Conservation (phyloP, 1,284 basidiomycete species). For the Marasmius oreades region DNA sequence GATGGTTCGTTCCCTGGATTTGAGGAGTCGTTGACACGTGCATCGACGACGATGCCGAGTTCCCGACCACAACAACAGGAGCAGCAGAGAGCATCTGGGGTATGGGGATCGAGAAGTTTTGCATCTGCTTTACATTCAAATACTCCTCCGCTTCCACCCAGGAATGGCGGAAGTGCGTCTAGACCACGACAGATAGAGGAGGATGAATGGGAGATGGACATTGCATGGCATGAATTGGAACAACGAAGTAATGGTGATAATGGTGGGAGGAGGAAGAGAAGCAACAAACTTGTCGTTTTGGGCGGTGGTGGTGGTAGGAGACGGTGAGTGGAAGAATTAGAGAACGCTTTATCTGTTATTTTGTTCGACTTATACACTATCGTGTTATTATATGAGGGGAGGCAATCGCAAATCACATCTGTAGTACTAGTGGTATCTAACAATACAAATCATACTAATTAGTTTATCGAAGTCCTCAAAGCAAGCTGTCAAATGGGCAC, state of each 20-base stretch:
- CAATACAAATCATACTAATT: too few species aligned
- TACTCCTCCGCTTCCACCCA: slow-evolving; percentile 19
- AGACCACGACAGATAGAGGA: slow-evolving; percentile 30
- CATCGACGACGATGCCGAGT: slow-evolving; percentile 11
- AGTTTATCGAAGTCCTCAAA: too few species aligned
- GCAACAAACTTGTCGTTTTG: slow-evolving; percentile 65
- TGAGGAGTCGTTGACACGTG: slow-evolving; percentile 19
- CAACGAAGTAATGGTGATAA: slow-evolving; percentile 39
- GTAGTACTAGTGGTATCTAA: too few species aligned
- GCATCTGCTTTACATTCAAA: slow-evolving; percentile 64
- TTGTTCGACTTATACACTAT: too few species aligned
- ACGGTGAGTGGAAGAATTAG: slow-evolving; percentile 22
- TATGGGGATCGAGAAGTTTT: slow-evolving; percentile 77
- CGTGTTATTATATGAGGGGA: too few species aligned
- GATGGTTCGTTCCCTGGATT: slow-evolving; percentile 23
- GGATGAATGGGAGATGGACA: slow-evolving; percentile 77
- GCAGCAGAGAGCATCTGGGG: slow-evolving; percentile 41
- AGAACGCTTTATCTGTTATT: background rate
- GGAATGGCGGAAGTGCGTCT: slow-evolving; percentile 13
- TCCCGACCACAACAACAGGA: background rate
- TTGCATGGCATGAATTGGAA: slow-evolving; percentile 80
- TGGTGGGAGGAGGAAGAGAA: slow-evolving; percentile 58
- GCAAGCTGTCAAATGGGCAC: too few species aligned
- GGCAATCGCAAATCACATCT: too few species aligned
- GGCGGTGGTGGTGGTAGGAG: slow-evolving; percentile 55